These are phyloP conservation scores for Coemansia sp. DNA, from an alignment of 192 early-diverging fungal species.

Conservation along the genomic window DNA sequence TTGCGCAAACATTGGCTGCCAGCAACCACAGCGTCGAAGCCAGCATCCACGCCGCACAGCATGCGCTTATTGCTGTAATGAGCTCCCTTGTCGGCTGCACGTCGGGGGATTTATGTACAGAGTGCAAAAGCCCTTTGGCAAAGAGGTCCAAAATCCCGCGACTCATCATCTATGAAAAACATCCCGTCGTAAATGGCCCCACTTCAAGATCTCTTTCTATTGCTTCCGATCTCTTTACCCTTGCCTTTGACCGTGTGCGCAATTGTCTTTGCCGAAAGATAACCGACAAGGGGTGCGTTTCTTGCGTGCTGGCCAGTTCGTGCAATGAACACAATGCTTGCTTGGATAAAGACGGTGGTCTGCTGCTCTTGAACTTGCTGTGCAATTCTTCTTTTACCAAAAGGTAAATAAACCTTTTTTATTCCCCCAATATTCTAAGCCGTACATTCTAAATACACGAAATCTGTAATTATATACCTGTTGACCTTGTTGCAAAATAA, in stretches of 20 bases:
- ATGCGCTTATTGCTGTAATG: conserved; percentile 18
- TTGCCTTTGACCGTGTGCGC: neutral
- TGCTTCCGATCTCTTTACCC: neutral
- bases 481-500: too few relatives aligned
- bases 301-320: neutral
- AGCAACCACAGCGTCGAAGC: conserved; percentile 19
- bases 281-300: conserved; percentile 5
- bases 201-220: neutral
- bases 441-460: too few relatives aligned
- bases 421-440: too few relatives aligned
- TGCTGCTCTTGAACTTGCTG: conserved; percentile 13
- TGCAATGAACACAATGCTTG: conserved; percentile 29
- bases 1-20: neutral
- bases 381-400: neutral
- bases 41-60: conserved; percentile 38
- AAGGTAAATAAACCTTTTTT: neutral
- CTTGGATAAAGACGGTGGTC: conserved; percentile 9
- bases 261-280: neutral
- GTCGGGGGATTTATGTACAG: conserved; percentile 12
- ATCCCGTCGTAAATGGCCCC: neutral
- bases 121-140: conserved; percentile 28
- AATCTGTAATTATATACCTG: too few relatives aligned
- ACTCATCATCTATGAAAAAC: conserved; percentile 25
- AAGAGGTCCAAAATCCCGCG: conserved; percentile 13
- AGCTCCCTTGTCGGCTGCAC: neutral